phyloP scores from a whole-genome alignment of 2,329 filamentous ascomycete species.

The Talaromyces funiculosus region DNA sequence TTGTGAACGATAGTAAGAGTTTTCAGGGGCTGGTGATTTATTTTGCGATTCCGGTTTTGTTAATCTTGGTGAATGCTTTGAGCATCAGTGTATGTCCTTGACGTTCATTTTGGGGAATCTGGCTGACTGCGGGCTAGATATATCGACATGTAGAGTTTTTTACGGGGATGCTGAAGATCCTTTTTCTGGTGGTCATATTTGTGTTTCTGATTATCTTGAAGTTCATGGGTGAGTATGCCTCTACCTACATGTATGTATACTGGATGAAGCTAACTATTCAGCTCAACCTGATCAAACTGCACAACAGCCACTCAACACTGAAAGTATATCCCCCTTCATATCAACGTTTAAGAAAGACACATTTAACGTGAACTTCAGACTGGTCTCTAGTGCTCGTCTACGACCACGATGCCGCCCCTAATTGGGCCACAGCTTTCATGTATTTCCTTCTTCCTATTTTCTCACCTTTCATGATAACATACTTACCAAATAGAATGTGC shows the following conservation, averaged over 20 bases:
- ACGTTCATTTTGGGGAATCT: not conserved
- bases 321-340: not conserved
- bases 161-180: slow-evolving; percentile 3
- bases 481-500: slow-evolving; percentile 18
- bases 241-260: not conserved
- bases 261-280: not conserved
- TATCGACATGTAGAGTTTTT: slow-evolving; percentile 9
- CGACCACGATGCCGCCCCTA: slow-evolving; percentile 20
- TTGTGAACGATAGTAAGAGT: slow-evolving; percentile 14
- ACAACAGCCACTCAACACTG: not conserved
- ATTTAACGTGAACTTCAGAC: slow-evolving; percentile 12
- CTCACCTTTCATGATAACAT: not conserved
- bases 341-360: too few relatives aligned
- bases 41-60: slow-evolving; percentile 18
- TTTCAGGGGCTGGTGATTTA: slow-evolving; percentile 22
- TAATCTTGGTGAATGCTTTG: slow-evolving; percentile 16
- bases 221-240: slow-evolving; percentile 9
- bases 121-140: not conserved
- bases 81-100: slow-evolving; percentile 1
- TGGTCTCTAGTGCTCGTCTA: slow-evolving; percentile 15
- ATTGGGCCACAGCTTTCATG: slow-evolving; percentile 23
- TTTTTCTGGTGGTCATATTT: slow-evolving; percentile 8
- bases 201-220: slow-evolving; percentile 10
- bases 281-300: not conserved
- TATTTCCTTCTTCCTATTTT: slow-evolving; percentile 5